These are phyloP conservation scores for Aphanomyces cochlioides DNA, from an alignment of 352 stramenopile species.

Conservation along the genomic window DNA sequence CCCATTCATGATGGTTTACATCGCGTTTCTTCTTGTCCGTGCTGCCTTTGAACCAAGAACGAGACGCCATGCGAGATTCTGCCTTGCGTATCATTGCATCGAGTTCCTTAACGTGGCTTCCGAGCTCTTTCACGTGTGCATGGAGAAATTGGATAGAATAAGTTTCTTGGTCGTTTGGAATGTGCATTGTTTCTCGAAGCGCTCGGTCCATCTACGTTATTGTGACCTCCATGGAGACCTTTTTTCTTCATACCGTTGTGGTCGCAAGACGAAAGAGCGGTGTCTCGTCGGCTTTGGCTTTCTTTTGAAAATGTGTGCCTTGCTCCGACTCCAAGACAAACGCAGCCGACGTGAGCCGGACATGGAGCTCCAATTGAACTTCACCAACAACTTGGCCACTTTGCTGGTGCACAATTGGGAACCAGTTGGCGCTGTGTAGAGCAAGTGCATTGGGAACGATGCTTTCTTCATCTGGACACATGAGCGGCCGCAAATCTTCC, in stretches of 20 bases:
- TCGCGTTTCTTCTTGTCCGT: constrained; percentile 62
- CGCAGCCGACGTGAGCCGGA: constrained; percentile 10
- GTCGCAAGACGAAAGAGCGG: constrained; percentile 25
- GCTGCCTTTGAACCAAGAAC: constrained; percentile 82
- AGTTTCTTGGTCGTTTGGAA: constrained; percentile 19
- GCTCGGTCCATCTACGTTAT: constrained; percentile 24
- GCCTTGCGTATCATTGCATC: constrained; percentile 27
- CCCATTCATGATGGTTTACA: neutral
- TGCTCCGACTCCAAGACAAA: constrained; percentile 23
- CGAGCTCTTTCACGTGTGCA: constrained; percentile 29
- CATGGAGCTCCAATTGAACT: constrained; percentile 18
- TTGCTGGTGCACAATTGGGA: constrained; percentile 6
- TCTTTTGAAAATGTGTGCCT: constrained; percentile 22
- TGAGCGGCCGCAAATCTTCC: constrained; percentile 27
- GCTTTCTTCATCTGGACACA: neutral
- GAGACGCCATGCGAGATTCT: constrained; percentile 40
- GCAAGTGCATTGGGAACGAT: constrained; percentile 1
- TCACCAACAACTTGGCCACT: constrained; percentile 11
- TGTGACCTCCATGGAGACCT: neutral
- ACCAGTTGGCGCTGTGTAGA: constrained; percentile 23
- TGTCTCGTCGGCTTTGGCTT: constrained; percentile 27
- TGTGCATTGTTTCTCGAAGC: constrained; percentile 25
- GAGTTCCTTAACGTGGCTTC: constrained; percentile 24
- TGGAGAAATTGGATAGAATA: constrained; percentile 29
- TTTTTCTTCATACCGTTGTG: neutral